Evolutionary conservation across 2,329 filamentous ascomycete genomes (phyloP).

Genomic region (Stachybotrys echinatus): DNA sequence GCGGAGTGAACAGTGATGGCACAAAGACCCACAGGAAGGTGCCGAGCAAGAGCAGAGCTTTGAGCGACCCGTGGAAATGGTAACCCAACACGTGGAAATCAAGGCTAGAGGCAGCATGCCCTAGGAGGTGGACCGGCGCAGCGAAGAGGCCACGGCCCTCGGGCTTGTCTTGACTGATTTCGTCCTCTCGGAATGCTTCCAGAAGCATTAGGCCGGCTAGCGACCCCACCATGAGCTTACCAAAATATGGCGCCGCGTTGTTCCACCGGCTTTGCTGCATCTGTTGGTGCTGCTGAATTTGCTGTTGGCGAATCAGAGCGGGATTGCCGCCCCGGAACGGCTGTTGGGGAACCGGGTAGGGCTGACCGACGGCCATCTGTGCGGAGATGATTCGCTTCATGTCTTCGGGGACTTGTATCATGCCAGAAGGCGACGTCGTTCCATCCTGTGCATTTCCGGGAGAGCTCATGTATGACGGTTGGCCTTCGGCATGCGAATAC

Average conservation of each 20-base stretch:
- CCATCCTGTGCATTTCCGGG: slow-evolving; percentile 32
- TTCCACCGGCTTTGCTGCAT: slow-evolving; percentile 50
- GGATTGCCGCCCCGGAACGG: slow-evolving; percentile 39
- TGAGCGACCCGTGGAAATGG: slow-evolving; percentile 47
- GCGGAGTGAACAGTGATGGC: slow-evolving; percentile 43
- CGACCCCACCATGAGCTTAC: slow-evolving; percentile 88
- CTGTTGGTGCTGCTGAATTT: slow-evolving; percentile 47
- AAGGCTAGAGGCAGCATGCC: slow-evolving; percentile 38
- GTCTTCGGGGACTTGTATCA: slow-evolving; percentile 62
- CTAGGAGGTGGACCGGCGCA: slow-evolving; percentile 55
- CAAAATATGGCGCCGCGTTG: slow-evolving; percentile 50
- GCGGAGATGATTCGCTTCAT: slow-evolving; percentile 59
- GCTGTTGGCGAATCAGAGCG: slow-evolving; percentile 47
- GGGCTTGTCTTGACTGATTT: slow-evolving; percentile 58
- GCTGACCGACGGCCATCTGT: slow-evolving; percentile 48
- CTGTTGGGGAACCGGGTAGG: slow-evolving; percentile 45
- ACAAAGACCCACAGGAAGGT: slow-evolving; percentile 50
- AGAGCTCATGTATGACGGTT: slow-evolving; percentile 40
- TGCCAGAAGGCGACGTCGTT: slow-evolving; percentile 42
- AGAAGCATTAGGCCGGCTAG: slow-evolving; percentile 88
- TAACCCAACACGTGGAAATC: slow-evolving; percentile 52
- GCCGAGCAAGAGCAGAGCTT: slow-evolving; percentile 46
- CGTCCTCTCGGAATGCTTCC: slow-evolving; percentile 67
- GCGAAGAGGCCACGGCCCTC: slow-evolving; percentile 63
- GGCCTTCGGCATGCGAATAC: slow-evolving; percentile 32